A percentile compares a stretch with the other conserved stretches of the same genome.
Conservation (phyloP, 768 basidiomycete genomes). For the Pleurotus cornucopiae region DNA sequence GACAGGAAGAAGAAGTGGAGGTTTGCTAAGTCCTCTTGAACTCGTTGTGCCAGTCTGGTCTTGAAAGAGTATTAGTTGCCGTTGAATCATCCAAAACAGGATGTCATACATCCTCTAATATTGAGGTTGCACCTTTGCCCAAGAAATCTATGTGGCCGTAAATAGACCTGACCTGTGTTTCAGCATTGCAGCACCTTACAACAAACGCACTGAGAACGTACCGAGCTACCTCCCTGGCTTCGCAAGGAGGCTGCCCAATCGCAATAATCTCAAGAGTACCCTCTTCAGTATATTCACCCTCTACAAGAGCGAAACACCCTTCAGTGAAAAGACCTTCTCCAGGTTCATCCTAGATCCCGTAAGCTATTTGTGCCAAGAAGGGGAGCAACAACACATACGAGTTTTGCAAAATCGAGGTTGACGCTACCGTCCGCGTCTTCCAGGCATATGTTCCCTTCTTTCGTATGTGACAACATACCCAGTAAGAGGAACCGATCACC, state of each 20-base stretch:
- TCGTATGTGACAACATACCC: conserved; percentile 86
- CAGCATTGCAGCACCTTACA: background rate
- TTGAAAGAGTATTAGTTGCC: conserved; percentile 20
- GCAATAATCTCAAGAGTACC: conserved; percentile 85
- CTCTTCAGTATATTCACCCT: conserved; percentile 95
- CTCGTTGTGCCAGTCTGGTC: conserved; percentile 58
- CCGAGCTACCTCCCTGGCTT: conserved; percentile 81
- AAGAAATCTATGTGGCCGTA: conserved; percentile 97
- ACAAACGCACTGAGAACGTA: conserved; percentile 25
- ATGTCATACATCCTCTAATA: conserved; percentile 79
- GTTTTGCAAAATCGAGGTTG: conserved; percentile 80
- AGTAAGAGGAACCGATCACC: conserved; percentile 89
- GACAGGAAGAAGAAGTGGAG: conserved; percentile 91
- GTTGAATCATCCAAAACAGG: background rate
- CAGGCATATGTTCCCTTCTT: conserved; percentile 85
- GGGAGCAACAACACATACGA: conserved; percentile 40
- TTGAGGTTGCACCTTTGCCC: conserved; percentile 88
- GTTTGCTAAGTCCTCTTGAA: conserved; percentile 68
- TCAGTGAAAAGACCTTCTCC: conserved; percentile 96
- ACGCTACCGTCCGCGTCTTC: conserved; percentile 94
- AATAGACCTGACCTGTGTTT: conserved; percentile 57
- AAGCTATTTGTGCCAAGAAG: conserved; percentile 15
- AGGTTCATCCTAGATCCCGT: conserved; percentile 62
- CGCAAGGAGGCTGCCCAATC: conserved; percentile 96
- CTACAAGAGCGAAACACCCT: conserved; percentile 90